Evolutionary conservation across 306 rosid genomes (phyloP), one percentile per base, ranked within the genome.

Genomic region (Spatholobus suberectus): DNA sequence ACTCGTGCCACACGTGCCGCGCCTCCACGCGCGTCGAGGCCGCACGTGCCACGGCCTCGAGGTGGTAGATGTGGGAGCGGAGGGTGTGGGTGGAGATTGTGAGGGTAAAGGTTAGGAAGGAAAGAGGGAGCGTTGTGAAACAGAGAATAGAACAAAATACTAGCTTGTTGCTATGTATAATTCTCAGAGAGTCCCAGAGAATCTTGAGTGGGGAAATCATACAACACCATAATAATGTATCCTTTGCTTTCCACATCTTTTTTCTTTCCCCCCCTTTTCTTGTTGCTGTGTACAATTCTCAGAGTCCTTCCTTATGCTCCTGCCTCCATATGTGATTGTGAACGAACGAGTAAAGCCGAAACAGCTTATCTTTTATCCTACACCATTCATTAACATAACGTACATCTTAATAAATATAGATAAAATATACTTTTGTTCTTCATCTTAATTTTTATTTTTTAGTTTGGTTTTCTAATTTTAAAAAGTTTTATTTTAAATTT

Each of bases 1-100:
- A 92, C 61, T 94, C 98, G 32, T 77, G 26, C 94, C 86, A 90
- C 18, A 91, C 88, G 43, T 94, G 96, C 5, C 96, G 90, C 6
- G 92, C 93, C 75, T 94, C 97, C 75, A 92, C 67, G 66, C 89
- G 91, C 15, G 93, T 92, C 23, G 89, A 41, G 80, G 89, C 86
- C 17, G 76, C 86, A 70, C 61, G 73, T 5, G 97, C 96, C 32
- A 92, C 54, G 80, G 93, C 85, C 15, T 94, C 96, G 74, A 94
- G 97, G 40, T 89, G 88, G 86, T 38, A 58, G 89, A 94, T 77
- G 67, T 76, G 82, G 51, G 84, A 67, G 21, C 87, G 91, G 69
- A 86, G 83, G 4, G 86, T 55, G 71, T 82, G 86, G 67, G 97
- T 84, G 40, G 87, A 73, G 85, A 91, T 65, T 8, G 87, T 58